Percentiles rank a stretch among this genome's conserved stretches.
Conservation (phyloP, 805 yeast genomes). For the Isabelozyma rhagii region DNA sequence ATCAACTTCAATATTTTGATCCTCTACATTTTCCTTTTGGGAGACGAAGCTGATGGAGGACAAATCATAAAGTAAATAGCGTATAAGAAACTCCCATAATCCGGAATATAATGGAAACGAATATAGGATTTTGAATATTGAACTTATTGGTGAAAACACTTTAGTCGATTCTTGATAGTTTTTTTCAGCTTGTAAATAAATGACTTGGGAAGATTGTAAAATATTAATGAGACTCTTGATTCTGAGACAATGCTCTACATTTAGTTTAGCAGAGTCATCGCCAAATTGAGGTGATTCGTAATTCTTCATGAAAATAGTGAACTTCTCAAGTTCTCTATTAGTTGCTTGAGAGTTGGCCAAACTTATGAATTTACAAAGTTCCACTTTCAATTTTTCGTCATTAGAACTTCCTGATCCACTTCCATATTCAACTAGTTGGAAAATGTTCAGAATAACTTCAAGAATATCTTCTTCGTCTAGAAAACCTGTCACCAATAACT, state of each 20-base stretch:
- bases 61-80: slow-evolving; percentile 43
- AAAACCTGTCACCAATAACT: slow-evolving; percentile 58
- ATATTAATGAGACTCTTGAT: slow-evolving; percentile 14
- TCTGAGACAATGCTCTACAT: slow-evolving; percentile 17
- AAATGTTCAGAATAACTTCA: slow-evolving; percentile 15
- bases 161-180: neutral
- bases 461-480: slow-evolving; percentile 57
- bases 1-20: slow-evolving; percentile 17
- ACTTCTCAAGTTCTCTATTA: slow-evolving; percentile 33
- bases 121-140: slow-evolving; percentile 30
- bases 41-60: slow-evolving; percentile 27
- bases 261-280: slow-evolving; percentile 14
- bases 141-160: slow-evolving; percentile 14
- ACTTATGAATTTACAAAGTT: slow-evolving; percentile 55
- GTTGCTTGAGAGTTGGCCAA: slow-evolving; percentile 39
- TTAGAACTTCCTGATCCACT: slow-evolving; percentile 5
- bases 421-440: slow-evolving; percentile 18
- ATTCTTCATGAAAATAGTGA: slow-evolving; percentile 25
- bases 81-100: slow-evolving; percentile 36
- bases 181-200: neutral
- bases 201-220: slow-evolving; percentile 7
- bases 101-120: slow-evolving; percentile 27
- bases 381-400: slow-evolving; percentile 31
- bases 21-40: slow-evolving; percentile 7
- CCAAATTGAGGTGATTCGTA: slow-evolving; percentile 22